Base-by-base conservation (phyloP, 441 rosid species). In the Erysimum pusillum region DNA sequence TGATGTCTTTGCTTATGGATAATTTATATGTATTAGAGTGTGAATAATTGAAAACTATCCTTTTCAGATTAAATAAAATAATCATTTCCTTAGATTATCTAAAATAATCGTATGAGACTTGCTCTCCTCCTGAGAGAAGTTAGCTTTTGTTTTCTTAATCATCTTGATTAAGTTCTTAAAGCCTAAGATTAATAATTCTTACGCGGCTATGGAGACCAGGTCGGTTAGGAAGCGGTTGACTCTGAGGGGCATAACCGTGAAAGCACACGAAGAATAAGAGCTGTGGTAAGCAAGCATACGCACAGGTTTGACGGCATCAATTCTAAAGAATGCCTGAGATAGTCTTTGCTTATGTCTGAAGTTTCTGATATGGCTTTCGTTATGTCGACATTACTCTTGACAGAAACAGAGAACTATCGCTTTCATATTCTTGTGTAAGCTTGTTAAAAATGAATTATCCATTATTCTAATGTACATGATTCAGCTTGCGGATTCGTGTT, bases 391-490 rank as follows among this genome's bases (percentile, higher is more conserved):
- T 46, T 71, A 42, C 54, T 71, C 35, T 59, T 18, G 45, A 59
- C 17, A 46, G 14, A 31, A 11, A 34, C 22, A 58, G 9, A 32
- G 66, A 60, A 22, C 39, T 14, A 71, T 71, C 61, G 41, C 59
- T 59, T 58, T 70, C 57, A 14, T 8, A 35, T 59, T 32, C 25
- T 71, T 71, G n/a, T 28, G 25, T 13, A 20, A n/a, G 75, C 58
- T 46, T 22, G 2, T 58, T 13, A 0, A 18, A 34, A 70, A 41
- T 58, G 54, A 42, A n/a, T 58, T 60, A 71, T 71, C 48, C 7
- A 35, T 59, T 70, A 17, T 12, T 42, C 1, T 69, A 11, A 17
- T 45, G 0, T 9, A 34, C 10, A 17, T 57, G 20, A 45, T 45
- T 58, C 15, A 58, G 7, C 45, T 41, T 41, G 41, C 11, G 12